Base-by-base conservation (phyloP, 2,329 filamentous ascomycete species). In the Huntiella abstrusa region DNA sequence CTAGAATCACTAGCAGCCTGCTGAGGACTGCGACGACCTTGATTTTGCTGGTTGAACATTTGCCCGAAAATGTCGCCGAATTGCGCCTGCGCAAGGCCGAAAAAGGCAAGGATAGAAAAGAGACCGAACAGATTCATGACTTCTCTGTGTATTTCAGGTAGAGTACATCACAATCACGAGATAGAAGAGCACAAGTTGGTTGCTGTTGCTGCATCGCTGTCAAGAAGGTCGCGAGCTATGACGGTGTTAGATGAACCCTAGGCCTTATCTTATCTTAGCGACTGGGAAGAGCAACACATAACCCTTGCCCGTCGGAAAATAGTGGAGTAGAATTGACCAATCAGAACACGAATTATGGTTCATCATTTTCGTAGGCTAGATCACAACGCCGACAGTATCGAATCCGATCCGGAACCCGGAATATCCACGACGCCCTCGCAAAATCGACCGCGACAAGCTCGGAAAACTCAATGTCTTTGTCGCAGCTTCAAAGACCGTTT, bases 51-150 rank as follows among this genome's bases (percentile, higher is more conserved):
- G 55, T 76, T 72, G 61, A 98, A 96, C 84, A 96, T 94, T 56
- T 96, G 85, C 60, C 95, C 87, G 64, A 96, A 98, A 73, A 98
- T 94, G 59, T 84, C 81, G 62, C 96, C 96, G 64, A 96, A 88
- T 8, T 71, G 66, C 3, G 70, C 76, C 12, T 74, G 62, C 51
- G 73, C 64, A 37, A 41, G 15, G 15, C 49, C 45, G 5, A 47
- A 28, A 33, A 47, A 42, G 15, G 41, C 3, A 13, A 50, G 39
- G 34, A 50, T 33, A 6, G 42, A 43, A 37, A 48, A 19, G 8
- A 50, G 34, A n/a, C 39, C 13, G 16, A 50, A 46, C 1, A 45
- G 3, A 6, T 48, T 22, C 46, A 48, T 48, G 28, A 2, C 28
- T 16, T 33, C 5, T 6, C 5, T n/a, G 32, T 19, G 8, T 8